Conservation (phyloP, 1,139 yeast genomes). For the Hyphopichia burtonii region DNA sequence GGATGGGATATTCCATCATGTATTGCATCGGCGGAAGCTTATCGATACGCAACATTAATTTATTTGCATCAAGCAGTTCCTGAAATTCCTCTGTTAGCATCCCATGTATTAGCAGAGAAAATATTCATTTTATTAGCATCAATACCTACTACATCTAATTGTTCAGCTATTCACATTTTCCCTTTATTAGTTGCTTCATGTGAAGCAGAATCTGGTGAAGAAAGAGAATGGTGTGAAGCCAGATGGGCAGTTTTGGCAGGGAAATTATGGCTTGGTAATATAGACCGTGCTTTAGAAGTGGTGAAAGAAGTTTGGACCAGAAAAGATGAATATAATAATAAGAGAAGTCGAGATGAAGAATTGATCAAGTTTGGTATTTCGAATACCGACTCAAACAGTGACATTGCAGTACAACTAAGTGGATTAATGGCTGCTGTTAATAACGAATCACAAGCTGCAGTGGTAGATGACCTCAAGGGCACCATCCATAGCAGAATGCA, state of each 20-base stretch:
- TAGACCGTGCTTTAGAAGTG: slow-evolving; percentile 65
- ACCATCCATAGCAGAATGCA: slow-evolving; percentile 55
- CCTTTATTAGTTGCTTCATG: slow-evolving; percentile 65
- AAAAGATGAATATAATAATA: slow-evolving; percentile 42
- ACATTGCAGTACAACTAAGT: slow-evolving; percentile 36
- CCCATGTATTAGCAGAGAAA: slow-evolving; percentile 59
- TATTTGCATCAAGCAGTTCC: slow-evolving; percentile 71
- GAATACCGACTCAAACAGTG: slow-evolving; percentile 5
- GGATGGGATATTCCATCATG: slow-evolving; percentile 59
- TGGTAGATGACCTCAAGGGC: slow-evolving; percentile 33
- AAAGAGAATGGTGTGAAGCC: slow-evolving; percentile 59
- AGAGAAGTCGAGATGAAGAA: slow-evolving; percentile 16
- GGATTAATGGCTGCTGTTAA: slow-evolving; percentile 46
- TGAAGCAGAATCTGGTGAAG: slow-evolving; percentile 58
- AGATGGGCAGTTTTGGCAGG: slow-evolving; percentile 57
- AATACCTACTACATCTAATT: slow-evolving; percentile 58
- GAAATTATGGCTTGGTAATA: slow-evolving; percentile 63
- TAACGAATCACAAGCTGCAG: slow-evolving; percentile 23
- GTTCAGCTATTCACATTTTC: slow-evolving; percentile 59
- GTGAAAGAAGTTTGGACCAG: slow-evolving; percentile 70
- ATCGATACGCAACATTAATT: slow-evolving; percentile 55
- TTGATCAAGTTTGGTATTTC: slow-evolving; percentile 4
- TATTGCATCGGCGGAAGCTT: slow-evolving; percentile 69
- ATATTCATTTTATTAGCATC: slow-evolving; percentile 60
- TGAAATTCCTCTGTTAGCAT: slow-evolving; percentile 55